Evolutionary conservation across 495 filamentous ascomycete genomes (phyloP).

Genomic region (Podospora conica): DNA sequence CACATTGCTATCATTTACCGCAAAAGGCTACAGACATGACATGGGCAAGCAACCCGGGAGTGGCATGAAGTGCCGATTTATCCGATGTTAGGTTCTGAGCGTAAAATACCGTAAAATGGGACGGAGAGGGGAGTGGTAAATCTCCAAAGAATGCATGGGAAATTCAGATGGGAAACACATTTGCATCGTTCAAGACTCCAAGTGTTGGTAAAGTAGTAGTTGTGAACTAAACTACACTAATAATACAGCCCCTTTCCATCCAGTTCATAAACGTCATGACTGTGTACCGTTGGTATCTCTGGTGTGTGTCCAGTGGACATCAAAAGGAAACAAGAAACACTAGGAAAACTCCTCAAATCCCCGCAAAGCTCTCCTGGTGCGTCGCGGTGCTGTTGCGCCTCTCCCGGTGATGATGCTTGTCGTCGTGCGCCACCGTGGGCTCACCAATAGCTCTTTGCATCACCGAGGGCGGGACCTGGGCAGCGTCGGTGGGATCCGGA

Average conservation of each 20-base stretch:
- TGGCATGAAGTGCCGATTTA: too few species aligned
- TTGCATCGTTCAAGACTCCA: too few species aligned
- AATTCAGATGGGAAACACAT: too few species aligned
- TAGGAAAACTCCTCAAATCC: slow-evolving; percentile 23
- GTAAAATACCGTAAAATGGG: too few species aligned
- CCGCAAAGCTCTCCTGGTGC: slow-evolving; percentile 36
- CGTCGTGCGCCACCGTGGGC: slow-evolving; percentile 34
- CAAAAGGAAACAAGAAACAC: background rate
- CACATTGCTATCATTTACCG: too few species aligned
- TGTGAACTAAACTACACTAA: background rate
- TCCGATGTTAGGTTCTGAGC: too few species aligned
- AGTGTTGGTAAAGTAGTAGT: too few species aligned
- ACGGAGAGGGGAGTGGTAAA: too few species aligned
- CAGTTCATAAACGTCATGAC: background rate
- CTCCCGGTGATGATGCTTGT: slow-evolving; percentile 28
- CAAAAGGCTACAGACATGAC: too few species aligned
- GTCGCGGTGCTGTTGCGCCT: slow-evolving; percentile 34
- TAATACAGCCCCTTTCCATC: background rate
- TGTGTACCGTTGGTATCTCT: slow-evolving; percentile 2
- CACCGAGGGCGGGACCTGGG: slow-evolving; percentile 44
- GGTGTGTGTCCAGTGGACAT: background rate
- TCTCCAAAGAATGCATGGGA: too few species aligned
- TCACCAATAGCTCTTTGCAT: slow-evolving; percentile 33
- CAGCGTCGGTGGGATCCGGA: slow-evolving; percentile 42
- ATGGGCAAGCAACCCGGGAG: too few species aligned